Conservation (phyloP, 179 eudicot genomes). For the Monotropa hypopitys region DNA sequence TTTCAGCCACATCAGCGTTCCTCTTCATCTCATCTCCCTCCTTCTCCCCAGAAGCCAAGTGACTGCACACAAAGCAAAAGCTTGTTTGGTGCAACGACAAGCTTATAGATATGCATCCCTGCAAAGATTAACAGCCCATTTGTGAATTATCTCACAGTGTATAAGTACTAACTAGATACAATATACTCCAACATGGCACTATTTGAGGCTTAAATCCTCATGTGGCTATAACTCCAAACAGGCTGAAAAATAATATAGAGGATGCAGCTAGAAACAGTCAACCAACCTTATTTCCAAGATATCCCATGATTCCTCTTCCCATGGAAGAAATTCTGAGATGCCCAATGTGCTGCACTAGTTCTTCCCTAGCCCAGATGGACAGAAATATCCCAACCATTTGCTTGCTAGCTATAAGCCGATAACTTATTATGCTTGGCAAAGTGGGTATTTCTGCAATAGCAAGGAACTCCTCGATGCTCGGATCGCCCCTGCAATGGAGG, state of each 20-base stretch:
- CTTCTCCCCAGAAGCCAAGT: constrained; percentile 73
- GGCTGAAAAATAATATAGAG: too few species aligned
- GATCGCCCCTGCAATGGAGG: neutral
- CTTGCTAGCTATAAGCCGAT: constrained; percentile 58
- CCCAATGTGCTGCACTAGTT: constrained; percentile 51
- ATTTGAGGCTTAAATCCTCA: too few species aligned
- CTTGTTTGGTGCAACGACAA: constrained; percentile 73
- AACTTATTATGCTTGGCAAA: constrained; percentile 20
- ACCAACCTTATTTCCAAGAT: constrained; percentile 42
- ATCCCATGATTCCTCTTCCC: constrained; percentile 61
- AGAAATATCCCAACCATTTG: constrained; percentile 85
- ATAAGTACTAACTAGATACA: constrained; percentile 30
- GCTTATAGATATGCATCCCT: constrained; percentile 84
- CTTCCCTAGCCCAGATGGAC: constrained; percentile 53
- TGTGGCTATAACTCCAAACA: too few species aligned
- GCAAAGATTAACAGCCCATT: constrained; percentile 16
- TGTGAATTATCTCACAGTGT: constrained; percentile 12
- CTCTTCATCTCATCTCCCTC: constrained; percentile 76
- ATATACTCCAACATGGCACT: neutral
- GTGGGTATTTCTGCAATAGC: constrained; percentile 19
- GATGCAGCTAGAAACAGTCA: neutral
- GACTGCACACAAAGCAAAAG: constrained; percentile 81
- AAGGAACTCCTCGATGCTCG: constrained; percentile 20
- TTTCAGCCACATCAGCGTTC: constrained; percentile 74
- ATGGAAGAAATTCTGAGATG: constrained; percentile 57